phyloP scores from a whole-genome alignment of 352 stramenopile genomes.

The Blastocystis sp. region DNA sequence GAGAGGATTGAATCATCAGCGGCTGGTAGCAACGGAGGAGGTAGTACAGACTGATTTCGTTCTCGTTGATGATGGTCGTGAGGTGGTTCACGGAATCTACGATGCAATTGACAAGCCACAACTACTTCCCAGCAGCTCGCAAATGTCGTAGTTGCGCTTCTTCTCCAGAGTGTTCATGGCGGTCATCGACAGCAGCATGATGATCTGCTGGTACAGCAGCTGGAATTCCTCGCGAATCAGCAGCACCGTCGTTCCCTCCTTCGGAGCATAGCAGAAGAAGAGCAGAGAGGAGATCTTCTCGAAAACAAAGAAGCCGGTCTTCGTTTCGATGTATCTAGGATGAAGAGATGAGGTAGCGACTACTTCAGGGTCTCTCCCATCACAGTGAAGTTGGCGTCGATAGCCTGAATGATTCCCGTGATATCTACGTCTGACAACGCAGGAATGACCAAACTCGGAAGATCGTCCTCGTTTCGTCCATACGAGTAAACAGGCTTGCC shows the following conservation, averaged over 20 bases:
- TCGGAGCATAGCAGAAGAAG: conserved; percentile 62
- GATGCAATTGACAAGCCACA: not conserved
- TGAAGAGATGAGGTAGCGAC: not conserved
- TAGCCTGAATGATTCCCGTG: conserved; percentile 12
- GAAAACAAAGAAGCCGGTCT: conserved; percentile 40
- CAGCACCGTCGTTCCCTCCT: conserved; percentile 16
- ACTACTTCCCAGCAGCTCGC: conserved; percentile 40
- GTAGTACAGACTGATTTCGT: conserved; percentile 36
- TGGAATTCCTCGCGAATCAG: conserved; percentile 60
- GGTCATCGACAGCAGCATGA: conserved; percentile 39
- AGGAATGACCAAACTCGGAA: not conserved
- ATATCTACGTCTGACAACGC: not conserved
- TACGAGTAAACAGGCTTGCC: conserved; percentile 57
- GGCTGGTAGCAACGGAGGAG: conserved; percentile 39
- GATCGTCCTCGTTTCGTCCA: conserved; percentile 49
- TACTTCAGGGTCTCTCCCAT: conserved; percentile 45
- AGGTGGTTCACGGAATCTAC: not conserved
- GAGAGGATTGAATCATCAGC: not conserved
- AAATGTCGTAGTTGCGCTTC: conserved; percentile 62
- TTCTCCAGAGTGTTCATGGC: conserved; percentile 26
- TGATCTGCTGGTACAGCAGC: conserved; percentile 57
- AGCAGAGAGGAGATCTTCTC: conserved; percentile 38
- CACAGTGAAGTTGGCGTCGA: conserved; percentile 7
- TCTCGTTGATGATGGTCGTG: conserved; percentile 20
- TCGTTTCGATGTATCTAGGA: conserved; percentile 22